phyloP scores from a whole-genome alignment of 106 monocot genomes.

The Posidonia australis region DNA sequence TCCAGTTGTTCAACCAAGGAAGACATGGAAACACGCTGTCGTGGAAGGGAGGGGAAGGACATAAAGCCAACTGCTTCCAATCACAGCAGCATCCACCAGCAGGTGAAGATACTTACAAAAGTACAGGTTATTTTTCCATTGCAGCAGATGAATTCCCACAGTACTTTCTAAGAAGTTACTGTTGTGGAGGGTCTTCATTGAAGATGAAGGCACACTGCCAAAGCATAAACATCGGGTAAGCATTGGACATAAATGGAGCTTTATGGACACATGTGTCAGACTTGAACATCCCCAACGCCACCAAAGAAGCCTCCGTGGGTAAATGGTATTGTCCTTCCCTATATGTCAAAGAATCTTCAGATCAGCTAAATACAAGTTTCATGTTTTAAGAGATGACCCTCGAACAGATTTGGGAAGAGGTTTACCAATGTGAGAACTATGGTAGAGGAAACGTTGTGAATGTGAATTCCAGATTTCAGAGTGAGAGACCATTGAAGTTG shows the following conservation, averaged over 20 bases:
- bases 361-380: conserved; percentile 18
- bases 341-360: conserved; percentile 29
- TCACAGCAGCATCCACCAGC: conserved; percentile 32
- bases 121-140: not conserved
- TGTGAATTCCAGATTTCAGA: conserved; percentile 4
- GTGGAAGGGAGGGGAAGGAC: conserved; percentile 16
- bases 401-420: conserved; percentile 40
- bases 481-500: conserved; percentile 8
- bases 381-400: conserved; percentile 49
- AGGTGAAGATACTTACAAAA: conserved; percentile 25
- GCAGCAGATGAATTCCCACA: conserved; percentile 3
- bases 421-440: conserved; percentile 13
- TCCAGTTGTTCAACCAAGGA: conserved; percentile 32
- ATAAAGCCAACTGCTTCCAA: conserved; percentile 29
- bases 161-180: conserved; percentile 1
- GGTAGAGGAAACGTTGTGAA: conserved; percentile 3
- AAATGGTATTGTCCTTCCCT: conserved; percentile 52
- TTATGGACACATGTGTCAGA: conserved; percentile 19
- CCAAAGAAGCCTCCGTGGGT: conserved; percentile 9
- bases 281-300: not conserved
- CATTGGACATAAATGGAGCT: conserved; percentile 15
- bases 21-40: conserved; percentile 24
- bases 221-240: conserved; percentile 23
- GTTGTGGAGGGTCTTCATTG: not conserved
- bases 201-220: not conserved